Evolutionary conservation across 2,329 filamentous ascomycete species (phyloP).

Genomic region (Colletotrichum sp.): DNA sequence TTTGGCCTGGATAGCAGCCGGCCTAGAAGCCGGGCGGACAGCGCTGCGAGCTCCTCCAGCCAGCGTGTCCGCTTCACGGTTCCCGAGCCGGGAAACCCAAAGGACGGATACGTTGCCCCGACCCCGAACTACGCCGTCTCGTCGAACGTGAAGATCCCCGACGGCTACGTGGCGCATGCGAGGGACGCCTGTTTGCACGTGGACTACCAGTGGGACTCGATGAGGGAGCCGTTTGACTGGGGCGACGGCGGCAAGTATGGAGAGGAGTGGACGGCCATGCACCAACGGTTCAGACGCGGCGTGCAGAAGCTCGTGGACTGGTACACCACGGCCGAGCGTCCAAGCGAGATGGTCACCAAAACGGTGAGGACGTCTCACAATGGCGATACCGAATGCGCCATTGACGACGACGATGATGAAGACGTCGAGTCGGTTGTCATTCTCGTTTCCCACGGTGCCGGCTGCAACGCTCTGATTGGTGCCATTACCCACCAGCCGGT

Average conservation of each 20-base stretch:
- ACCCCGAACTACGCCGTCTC: constrained; percentile 85
- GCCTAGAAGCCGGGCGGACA: constrained; percentile 29
- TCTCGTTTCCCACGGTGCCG: constrained; percentile 91
- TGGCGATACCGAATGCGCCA: constrained; percentile 30
- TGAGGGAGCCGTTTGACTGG: constrained; percentile 78
- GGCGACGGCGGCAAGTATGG: constrained; percentile 86
- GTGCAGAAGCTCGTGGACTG: constrained; percentile 81
- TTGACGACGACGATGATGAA: constrained; percentile 60
- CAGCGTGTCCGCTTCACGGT: constrained; percentile 10
- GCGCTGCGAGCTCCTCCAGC: constrained; percentile 27
- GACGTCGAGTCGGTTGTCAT: constrained; percentile 80
- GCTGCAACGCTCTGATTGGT: constrained; percentile 93
- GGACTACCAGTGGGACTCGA: constrained; percentile 98
- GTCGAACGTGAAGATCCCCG: constrained; percentile 79
- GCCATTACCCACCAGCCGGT: constrained; percentile 92
- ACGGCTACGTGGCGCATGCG: constrained; percentile 89
- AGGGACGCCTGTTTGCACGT: constrained; percentile 83
- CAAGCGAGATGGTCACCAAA: constrained; percentile 57
- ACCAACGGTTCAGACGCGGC: constrained; percentile 83
- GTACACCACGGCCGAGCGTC: constrained; percentile 68
- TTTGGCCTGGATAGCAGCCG: constrained; percentile 32
- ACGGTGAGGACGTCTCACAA: constrained; percentile 39
- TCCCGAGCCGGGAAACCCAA: constrained; percentile 23
- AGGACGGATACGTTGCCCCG: constrained; percentile 72
- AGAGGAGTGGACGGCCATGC: constrained; percentile 97